phyloP scores from a whole-genome alignment of 257 asterid genomes.

The Fraxinus excelsior region DNA sequence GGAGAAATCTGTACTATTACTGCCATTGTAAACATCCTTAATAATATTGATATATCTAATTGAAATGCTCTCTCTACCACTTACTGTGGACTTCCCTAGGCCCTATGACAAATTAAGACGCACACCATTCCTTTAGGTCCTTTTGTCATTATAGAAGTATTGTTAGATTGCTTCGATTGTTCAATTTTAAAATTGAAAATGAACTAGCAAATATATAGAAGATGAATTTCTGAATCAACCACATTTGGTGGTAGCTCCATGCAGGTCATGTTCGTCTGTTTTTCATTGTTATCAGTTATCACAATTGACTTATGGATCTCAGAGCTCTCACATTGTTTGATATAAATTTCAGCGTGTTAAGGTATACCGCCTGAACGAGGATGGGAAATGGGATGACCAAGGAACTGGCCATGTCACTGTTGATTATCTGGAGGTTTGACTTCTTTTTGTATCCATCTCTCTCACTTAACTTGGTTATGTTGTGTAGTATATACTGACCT shows the following conservation, averaged over 20 bases:
- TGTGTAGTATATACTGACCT: neutral
- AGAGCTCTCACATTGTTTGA: slow-evolving; percentile 8
- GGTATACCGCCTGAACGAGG: slow-evolving; percentile 87
- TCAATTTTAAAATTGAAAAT: neutral
- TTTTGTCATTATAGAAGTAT: neutral
- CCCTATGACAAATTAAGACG: neutral
- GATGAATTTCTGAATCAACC: neutral
- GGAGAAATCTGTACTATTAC: neutral
- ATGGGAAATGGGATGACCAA: slow-evolving; percentile 99
- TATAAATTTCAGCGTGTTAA: slow-evolving; percentile 77
- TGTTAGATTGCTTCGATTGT: neutral
- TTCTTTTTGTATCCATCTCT: neutral
- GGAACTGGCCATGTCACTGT: slow-evolving; percentile 98
- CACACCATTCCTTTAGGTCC: neutral
- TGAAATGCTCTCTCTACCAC: neutral
- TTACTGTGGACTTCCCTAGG: neutral
- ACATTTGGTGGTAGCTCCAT: neutral
- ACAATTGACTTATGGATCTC: neutral
- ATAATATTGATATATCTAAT: neutral
- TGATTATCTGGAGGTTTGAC: slow-evolving; percentile 79
- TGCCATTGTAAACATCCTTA: neutral
- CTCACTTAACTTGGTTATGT: slow-evolving; percentile 6
- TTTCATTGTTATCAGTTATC: slow-evolving; percentile 1
- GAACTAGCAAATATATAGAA: neutral
- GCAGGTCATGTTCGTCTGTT: neutral